Percentiles rank a stretch among this genome's conserved stretches.
Evolutionary conservation across 2,329 filamentous ascomycete species (phyloP).

Genomic region (Fragosphaeria purpurea): DNA sequence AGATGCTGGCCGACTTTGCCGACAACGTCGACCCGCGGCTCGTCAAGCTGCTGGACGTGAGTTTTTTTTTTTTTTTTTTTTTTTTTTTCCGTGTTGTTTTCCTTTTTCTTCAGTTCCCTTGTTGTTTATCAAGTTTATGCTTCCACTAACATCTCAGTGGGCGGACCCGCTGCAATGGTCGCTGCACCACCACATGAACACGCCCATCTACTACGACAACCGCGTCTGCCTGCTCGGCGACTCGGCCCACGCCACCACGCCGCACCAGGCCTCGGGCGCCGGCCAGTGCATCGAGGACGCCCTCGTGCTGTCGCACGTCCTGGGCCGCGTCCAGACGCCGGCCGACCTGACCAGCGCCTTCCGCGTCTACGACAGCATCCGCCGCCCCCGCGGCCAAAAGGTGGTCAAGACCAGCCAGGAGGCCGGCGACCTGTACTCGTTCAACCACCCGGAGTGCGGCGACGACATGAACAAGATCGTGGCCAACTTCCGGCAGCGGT

Average conservation of each 20-base stretch:
- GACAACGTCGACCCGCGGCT: constrained; percentile 4
- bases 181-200: constrained; percentile 25
- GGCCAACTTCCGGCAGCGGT: constrained; percentile 19
- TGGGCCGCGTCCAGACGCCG: not conserved
- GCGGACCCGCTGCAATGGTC: constrained; percentile 6
- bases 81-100: no score
- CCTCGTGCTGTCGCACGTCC: constrained; percentile 9
- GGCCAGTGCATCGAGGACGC: constrained; percentile 15
- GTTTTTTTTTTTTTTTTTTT: no score
- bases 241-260: constrained; percentile 39
- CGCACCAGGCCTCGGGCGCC: constrained; percentile 13
- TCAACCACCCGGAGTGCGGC: constrained; percentile 15
- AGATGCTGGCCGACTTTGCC: constrained; percentile 1
- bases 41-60: constrained; percentile 4
- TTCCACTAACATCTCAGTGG: not conserved
- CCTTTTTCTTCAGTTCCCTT: no score
- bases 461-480: constrained; percentile 22
- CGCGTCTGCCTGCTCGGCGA: constrained; percentile 41
- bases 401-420: constrained; percentile 21
- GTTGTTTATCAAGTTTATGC: no score
- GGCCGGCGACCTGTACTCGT: constrained; percentile 20
- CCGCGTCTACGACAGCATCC: constrained; percentile 18
- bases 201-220: constrained; percentile 35
- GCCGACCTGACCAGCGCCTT: constrained; percentile 12
- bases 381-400: constrained; percentile 21